Evolutionary conservation across 148 eudicot genomes (phyloP).

Genomic region (Diospyros lotus): DNA sequence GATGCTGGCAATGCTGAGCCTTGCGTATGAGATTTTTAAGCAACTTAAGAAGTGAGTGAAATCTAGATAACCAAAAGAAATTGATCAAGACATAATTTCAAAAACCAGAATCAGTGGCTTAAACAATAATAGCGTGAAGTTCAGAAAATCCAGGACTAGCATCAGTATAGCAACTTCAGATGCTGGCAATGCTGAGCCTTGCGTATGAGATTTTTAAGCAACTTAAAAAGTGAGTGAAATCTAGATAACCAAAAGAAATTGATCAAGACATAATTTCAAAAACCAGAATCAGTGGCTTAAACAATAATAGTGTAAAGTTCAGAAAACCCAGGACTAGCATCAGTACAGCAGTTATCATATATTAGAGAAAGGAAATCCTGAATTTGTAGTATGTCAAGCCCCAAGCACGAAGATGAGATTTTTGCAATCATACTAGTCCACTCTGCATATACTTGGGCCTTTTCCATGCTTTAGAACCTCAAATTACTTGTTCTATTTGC

Average conservation of each 20-base stretch:
- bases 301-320: neutral
- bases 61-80: conserved; percentile 34
- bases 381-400: neutral
- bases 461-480: too few relatives aligned
- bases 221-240: conserved; percentile 57
- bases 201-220: conserved; percentile 46
- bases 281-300: neutral
- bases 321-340: neutral
- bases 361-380: neutral
- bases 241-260: conserved; percentile 28
- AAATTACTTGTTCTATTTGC: too few relatives aligned
- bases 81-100: neutral
- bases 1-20: conserved; percentile 45
- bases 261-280: neutral
- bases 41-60: conserved; percentile 55
- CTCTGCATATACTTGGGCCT: neutral
- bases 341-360: too few relatives aligned
- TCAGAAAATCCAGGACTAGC: neutral
- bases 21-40: conserved; percentile 49
- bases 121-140: neutral
- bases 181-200: conserved; percentile 50
- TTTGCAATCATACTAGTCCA: neutral
- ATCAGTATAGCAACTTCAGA: conserved; percentile 3
- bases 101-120: neutral
- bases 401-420: neutral